Conservation (phyloP, 2,329 filamentous ascomycete genomes). For the Amauroascus niger region DNA sequence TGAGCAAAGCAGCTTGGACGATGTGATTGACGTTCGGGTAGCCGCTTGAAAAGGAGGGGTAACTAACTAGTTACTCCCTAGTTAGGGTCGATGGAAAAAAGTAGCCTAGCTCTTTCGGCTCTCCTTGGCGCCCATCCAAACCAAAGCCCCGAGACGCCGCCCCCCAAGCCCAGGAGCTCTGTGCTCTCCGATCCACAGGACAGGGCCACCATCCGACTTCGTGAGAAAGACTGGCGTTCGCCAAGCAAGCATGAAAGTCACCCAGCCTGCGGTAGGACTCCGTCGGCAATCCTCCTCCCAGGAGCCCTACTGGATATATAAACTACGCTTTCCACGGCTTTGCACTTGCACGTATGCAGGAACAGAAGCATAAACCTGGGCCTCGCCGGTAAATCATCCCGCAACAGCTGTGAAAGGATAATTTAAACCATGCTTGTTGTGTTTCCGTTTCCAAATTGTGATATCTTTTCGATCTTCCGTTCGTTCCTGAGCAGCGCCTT, state of each 20-base stretch:
- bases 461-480: no score
- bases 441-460: no score
- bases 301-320: neutral
- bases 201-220: neutral
- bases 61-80: no score
- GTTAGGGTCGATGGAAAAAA: no score
- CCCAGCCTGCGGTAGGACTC: neutral
- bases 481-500: neutral
- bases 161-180: neutral
- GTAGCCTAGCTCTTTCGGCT: neutral
- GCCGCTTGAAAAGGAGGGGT: neutral
- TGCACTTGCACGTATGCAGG: neutral
- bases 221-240: neutral
- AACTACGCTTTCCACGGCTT: neutral
- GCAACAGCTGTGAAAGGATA: no score
- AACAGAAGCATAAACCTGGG: conserved; percentile 8
- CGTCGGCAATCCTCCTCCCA: neutral
- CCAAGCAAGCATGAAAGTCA: conserved; percentile 4
- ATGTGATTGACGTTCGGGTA: neutral
- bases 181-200: neutral
- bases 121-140: neutral
- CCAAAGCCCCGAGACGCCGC: neutral
- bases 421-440: no score
- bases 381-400: neutral
- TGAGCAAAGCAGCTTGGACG: neutral